Evolutionary conservation across 441 rosid species (phyloP), one percentile per base, ranked within the genome.

Genomic region (Brassica balearica): DNA sequence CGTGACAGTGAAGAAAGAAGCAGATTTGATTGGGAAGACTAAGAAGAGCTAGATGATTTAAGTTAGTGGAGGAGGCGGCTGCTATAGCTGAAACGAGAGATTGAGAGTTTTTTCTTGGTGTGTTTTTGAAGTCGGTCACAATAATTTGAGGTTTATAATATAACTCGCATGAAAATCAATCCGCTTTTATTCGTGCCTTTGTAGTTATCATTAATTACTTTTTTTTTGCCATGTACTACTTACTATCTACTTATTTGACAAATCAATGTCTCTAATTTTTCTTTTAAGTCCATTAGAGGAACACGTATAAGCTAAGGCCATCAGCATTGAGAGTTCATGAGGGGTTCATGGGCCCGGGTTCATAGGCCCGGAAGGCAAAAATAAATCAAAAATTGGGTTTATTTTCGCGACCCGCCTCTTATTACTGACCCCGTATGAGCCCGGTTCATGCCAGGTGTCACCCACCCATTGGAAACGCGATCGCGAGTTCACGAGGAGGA

Each of bases 161-260:
- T 67, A 79, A 66, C 68, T 66, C 73, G 25, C 78, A 79, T 79
- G 78, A 51, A 79, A 79, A 8, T 62, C 71, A 73, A 73, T 32
- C 36, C 8, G 2, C 53, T 46, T 58, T 77, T 69, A n/a, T 12
- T 56, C 36, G 7, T 41, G 11, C 14, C 17, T 23, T 14, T 48
- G 6, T 36, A 10, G 11, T 25, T 55, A 53, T 25, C 36, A 17
- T n/a, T 56, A 56, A 27, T 17, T 65, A 38, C 20, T 58, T 8
- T 29, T 8, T 43, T 53, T 78, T 29, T 15, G 65, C 8, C 0
- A 22, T 63, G 3, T 25, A 25, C 27, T 25, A 25, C 27, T 29
- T 29, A 29, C 64, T 27, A 41, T 71, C 51, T 60, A 51, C 48
- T 41, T 41, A 41, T 15, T 41, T 73, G 68, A 51, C 46, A 72